Evolutionary conservation across 768 basidiomycete genomes (phyloP), one percentile per base, ranked within the genome.

Genomic region (Lentinula sp.): DNA sequence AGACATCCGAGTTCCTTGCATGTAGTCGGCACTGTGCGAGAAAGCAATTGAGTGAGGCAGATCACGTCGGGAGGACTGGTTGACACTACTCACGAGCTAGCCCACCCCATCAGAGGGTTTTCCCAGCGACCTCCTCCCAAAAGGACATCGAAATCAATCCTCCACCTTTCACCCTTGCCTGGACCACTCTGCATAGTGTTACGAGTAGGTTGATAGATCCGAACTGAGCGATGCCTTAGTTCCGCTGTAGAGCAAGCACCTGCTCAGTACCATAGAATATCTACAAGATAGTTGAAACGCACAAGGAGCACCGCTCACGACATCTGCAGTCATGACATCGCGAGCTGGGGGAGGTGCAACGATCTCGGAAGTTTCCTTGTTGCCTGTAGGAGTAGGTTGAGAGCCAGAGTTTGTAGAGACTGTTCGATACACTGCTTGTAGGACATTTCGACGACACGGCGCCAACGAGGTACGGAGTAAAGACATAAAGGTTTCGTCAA

Each of bases 41-140:
- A 1, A 32, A 66, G 16, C 37, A 62, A 53, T 43, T 40, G 58
- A 64, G 55, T 35, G 23, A 21, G 7, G 34, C 56, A 2, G 21
- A 40, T 28, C 11, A 16, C n/a, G n/a, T 35, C n/a, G 1, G 28
- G 31, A 7, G 11, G 11, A 13, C 7, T 3, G 45, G 6, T 5
- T 31, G 34, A 11, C 4, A 60, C n/a, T 11, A 82, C 91, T 75
- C 71, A 95, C 91, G 93, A 94, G 77, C 88, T 91, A 0, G 95
- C 95, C 80, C 84, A 99, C 48, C 96, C 96, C 93, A 98, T 99
- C 65, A 99, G 72, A 4, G 93, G 93, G 70, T 98, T 99, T 81
- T 98, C 95, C 96, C 96, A 99, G 56, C 96, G 83, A 11, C 92
- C 94, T 32, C 83, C 87, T 37, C 95, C 93, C 61, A 84, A 85